phyloP scores from a whole-genome alignment of 495 filamentous ascomycete genomes.

The Neurospora terricola region DNA sequence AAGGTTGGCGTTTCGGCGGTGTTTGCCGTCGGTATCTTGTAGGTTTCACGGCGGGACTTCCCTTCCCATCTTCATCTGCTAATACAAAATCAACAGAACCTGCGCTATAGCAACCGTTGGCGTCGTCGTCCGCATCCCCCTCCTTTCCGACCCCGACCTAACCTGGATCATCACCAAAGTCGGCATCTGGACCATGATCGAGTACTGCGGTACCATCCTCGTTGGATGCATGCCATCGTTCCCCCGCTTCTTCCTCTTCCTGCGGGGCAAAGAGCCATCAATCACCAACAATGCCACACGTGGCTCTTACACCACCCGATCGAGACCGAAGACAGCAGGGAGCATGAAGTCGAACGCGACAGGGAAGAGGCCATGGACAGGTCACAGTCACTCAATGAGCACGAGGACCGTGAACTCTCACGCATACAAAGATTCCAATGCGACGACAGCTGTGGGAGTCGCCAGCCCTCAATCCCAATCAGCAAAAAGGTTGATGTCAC shows the following conservation, averaged over 20 bases:
- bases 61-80: background rate
- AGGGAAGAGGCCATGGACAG: background rate
- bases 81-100: conserved; percentile 7
- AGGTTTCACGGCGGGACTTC: background rate
- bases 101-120: conserved; percentile 20
- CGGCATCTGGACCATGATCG: conserved; percentile 29
- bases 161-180: conserved; percentile 21
- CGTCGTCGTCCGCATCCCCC: conserved; percentile 16
- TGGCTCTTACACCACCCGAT: background rate
- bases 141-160: conserved; percentile 16
- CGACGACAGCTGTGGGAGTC: background rate
- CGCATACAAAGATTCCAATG: background rate
- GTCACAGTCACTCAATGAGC: background rate
- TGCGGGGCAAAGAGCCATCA: conserved; percentile 4
- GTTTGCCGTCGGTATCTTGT: conserved; percentile 24
- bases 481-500: background rate
- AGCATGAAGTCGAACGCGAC: background rate
- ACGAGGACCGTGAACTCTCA: background rate
- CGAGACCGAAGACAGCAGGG: background rate
- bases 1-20: conserved; percentile 25
- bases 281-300: background rate
- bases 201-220: conserved; percentile 22
- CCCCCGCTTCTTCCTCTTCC: conserved; percentile 17
- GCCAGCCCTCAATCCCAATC: background rate
- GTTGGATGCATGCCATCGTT: conserved; percentile 24